Evolutionary conservation across 2,329 filamentous ascomycete genomes (phyloP), one percentile per base, ranked within the genome.

Genomic region (Pseudogymnoascus sp.): DNA sequence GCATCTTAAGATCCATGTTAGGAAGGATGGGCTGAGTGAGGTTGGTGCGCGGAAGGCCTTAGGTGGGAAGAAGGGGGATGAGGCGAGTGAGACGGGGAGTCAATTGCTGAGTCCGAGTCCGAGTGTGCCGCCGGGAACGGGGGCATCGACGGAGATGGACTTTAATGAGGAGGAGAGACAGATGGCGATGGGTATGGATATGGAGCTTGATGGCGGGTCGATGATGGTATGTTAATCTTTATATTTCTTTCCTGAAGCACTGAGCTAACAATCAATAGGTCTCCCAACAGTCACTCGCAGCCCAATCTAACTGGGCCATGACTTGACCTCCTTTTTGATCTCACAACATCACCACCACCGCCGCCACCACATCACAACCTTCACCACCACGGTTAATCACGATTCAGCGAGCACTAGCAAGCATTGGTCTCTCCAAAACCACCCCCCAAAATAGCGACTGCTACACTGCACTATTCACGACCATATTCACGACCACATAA

Each of bases 1-100:
- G 33, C 84, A 87, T 68, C 69, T 73, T 50, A 76, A 76, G 58
- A 70, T 64, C 30, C 70, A 71, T 62, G 63, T 62, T 15, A 66
- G 66, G 53, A 60, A 64, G 43, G 50, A 57, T 57, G 50, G 50
- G 7, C 11, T 37, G 50, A 37, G 30, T 33, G 30, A 57, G 50
- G 15, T 37, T 2, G 50, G 50, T 6, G 50, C 50, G n/a, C 12
- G 50, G 30, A 57, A 57, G 15, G 35, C 30, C n/a, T 28, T 33
- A n/a, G 30, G 50, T 8, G 50, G 15, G 20, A 57, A 57, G 50
- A 35, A 8, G 9, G 28, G 50, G 9, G 35, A 57, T 22, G 28
- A 36, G 28, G 11, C 6, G 14, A 57, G 50, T 36, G 35, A 33
- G 50, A 25, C 28, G 50, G 35, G 30, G 50, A 57, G 35, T 33